Conservation (phyloP, 495 filamentous ascomycete genomes). For the Penicillium samsonianum region DNA sequence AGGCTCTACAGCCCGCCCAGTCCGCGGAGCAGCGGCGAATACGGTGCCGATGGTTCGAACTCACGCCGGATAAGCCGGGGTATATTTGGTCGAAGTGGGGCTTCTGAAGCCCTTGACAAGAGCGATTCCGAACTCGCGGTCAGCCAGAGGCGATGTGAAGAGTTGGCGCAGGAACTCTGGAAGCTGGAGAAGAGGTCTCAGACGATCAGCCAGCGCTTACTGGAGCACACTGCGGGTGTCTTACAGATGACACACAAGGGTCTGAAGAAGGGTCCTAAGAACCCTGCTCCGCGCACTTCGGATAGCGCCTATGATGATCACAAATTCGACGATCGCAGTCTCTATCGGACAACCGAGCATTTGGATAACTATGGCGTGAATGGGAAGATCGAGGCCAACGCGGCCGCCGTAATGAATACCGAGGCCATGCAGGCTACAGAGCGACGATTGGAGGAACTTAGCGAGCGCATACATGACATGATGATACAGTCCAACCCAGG, state of each 20-base stretch:
- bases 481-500: conserved; percentile 61
- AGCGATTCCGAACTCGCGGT: conserved; percentile 72
- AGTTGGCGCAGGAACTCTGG: conserved; percentile 78
- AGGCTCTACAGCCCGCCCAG: conserved; percentile 67
- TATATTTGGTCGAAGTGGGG: conserved; percentile 47
- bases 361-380: conserved; percentile 54
- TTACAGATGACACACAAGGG: conserved; percentile 83
- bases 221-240: conserved; percentile 92
- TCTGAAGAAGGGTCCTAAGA: conserved; percentile 49
- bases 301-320: conserved; percentile 64
- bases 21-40: conserved; percentile 37
- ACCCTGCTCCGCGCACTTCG: conserved; percentile 61
- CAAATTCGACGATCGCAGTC: conserved; percentile 76
- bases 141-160: conserved; percentile 80
- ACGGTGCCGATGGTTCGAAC: conserved; percentile 31
- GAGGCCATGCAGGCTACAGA: conserved; percentile 61
- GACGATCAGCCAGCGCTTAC: conserved; percentile 66
- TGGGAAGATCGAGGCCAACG: conserved; percentile 22
- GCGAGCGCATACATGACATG: conserved; percentile 65
- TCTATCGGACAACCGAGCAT: conserved; percentile 72
- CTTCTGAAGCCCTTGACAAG: conserved; percentile 44
- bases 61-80: conserved; percentile 47
- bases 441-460: conserved; percentile 69
- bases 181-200: conserved; percentile 70
- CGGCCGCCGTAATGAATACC: conserved; percentile 22